Conservation (phyloP, 192 early-diverging fungal species). For the Gorgonomyces haynaldii region DNA sequence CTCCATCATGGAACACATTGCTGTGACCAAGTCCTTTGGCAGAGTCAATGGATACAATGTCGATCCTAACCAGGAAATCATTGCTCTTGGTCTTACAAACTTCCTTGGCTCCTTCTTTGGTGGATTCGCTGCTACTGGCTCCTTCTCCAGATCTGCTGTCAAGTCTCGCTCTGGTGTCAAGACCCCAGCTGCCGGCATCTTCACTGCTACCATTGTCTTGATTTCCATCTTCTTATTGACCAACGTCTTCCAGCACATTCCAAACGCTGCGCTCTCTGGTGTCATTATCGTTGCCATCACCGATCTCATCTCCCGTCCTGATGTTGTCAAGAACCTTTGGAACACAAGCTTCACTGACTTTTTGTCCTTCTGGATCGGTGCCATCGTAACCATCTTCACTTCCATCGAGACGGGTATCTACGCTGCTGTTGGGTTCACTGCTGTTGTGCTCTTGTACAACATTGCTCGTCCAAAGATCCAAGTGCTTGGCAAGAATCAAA, state of each 20-base stretch:
- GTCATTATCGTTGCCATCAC: slow-evolving; percentile 81
- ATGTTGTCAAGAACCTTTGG: slow-evolving; percentile 52
- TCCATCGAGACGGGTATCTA: slow-evolving; percentile 75
- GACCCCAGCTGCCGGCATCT: slow-evolving; percentile 65
- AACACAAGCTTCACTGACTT: slow-evolving; percentile 44
- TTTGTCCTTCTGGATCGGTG: slow-evolving; percentile 31
- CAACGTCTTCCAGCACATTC: slow-evolving; percentile 77
- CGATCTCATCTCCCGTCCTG: slow-evolving; percentile 57
- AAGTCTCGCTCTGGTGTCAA: slow-evolving; percentile 79
- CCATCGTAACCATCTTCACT: slow-evolving; percentile 51
- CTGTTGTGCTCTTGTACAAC: slow-evolving; percentile 65
- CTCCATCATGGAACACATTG: slow-evolving; percentile 80
- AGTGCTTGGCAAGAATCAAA: no score
- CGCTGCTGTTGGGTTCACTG: slow-evolving; percentile 56
- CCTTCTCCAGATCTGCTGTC: slow-evolving; percentile 87
- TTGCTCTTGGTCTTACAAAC: slow-evolving; percentile 84
- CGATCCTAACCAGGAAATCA: slow-evolving; percentile 78
- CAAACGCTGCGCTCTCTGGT: slow-evolving; percentile 64
- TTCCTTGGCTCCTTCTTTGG: slow-evolving; percentile 75
- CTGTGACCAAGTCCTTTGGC: slow-evolving; percentile 79
- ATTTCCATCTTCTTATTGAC: slow-evolving; percentile 73
- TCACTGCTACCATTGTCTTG: slow-evolving; percentile 70
- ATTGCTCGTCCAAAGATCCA: slow-evolving; percentile 58
- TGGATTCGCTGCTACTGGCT: slow-evolving; percentile 81
- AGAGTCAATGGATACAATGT: slow-evolving; percentile 72